Conservation (phyloP, 805 yeast species). For the Groenewaldozyma salmanticensis region DNA sequence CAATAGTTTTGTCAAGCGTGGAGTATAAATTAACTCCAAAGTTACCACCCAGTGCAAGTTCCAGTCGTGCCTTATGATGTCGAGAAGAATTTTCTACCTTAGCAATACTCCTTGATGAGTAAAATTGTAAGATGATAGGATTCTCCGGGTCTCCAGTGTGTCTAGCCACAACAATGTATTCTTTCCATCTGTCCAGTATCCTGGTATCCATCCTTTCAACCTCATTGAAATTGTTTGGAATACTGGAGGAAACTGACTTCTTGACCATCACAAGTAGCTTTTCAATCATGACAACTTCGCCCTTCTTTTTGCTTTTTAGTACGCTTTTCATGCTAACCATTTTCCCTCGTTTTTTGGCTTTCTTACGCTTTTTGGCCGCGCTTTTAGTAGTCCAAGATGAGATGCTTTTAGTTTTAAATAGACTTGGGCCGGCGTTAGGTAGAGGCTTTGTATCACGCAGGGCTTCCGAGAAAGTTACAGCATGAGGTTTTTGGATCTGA, state of each 20-base stretch:
- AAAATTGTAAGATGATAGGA: conserved; percentile 59
- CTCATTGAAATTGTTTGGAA: conserved; percentile 36
- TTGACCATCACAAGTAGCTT: conserved; percentile 61
- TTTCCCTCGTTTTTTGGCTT: too few relatives aligned
- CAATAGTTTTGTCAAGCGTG: conserved; percentile 59
- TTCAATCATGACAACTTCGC: conserved; percentile 58
- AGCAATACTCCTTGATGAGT: conserved; percentile 35
- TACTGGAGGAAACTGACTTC: conserved; percentile 20
- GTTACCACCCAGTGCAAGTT: conserved; percentile 16
- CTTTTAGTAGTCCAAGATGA: background rate
- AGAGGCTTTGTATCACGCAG: too few relatives aligned
- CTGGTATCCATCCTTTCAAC: conserved; percentile 43
- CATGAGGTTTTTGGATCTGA: too few relatives aligned
- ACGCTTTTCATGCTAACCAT: conserved; percentile 11
- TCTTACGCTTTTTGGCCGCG: background rate
- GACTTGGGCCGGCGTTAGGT: too few relatives aligned
- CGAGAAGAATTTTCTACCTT: conserved; percentile 9
- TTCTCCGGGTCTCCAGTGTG: conserved; percentile 41
- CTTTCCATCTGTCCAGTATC: conserved; percentile 67
- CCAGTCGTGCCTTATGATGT: conserved; percentile 17
- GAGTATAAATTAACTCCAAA: conserved; percentile 49
- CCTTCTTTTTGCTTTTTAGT: conserved; percentile 25
- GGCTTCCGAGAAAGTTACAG: too few relatives aligned
- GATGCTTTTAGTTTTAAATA: too few relatives aligned
- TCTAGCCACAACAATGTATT: conserved; percentile 63